Evolutionary conservation across 495 filamentous ascomycete genomes (phyloP), one percentile per base, ranked within the genome.

Genomic region (Neurospora cerealis): DNA sequence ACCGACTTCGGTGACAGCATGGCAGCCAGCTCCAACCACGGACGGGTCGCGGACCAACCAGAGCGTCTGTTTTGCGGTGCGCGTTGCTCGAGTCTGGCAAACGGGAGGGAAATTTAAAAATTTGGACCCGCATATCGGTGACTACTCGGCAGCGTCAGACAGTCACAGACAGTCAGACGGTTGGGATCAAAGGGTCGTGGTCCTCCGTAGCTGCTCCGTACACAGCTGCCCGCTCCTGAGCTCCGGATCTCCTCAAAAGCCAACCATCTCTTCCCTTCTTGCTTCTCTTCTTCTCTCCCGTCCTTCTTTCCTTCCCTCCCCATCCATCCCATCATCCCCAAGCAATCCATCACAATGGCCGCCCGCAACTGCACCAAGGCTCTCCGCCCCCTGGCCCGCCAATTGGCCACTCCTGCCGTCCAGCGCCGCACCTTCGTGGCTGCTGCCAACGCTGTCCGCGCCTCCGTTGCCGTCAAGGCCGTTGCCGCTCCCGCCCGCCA

Each of bases 291-390:
- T 54, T 69, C 66, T 60, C 28, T 37, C 44, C 46, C 73, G 70
- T 78, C 71, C 38, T 69, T 74, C 77, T 62, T 75, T 75, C 75
- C 75, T 78, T 72, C 66, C 70, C 71, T 36, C 74, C 73, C 44
- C 48, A 74, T 69, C 69, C 70, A 54, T 54, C 39, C 70, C 73
- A 74, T 71, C 73, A 81, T 80, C 81, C 73, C 83, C 78, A 81
- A 79, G 78, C 70, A 70, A 75, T 71, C 73, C 72, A 66, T 83
- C 83, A 90, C 82, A 86, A 99, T 98, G 96, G 92, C 95, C 84
- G 92, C 94, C 70, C 89, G 91, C 86, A 89, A 86, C 83, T 89
- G 96, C 81, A 91, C 88, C 81, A 92, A 92, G 88, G 93, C 92
- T 83, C 87, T 96, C 82, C 92, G 92, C 84, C 84, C 86, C 78